These are phyloP conservation scores for Bjerkandera adusta DNA, from an alignment of 1,284 basidiomycete species.

Conservation along the genomic window DNA sequence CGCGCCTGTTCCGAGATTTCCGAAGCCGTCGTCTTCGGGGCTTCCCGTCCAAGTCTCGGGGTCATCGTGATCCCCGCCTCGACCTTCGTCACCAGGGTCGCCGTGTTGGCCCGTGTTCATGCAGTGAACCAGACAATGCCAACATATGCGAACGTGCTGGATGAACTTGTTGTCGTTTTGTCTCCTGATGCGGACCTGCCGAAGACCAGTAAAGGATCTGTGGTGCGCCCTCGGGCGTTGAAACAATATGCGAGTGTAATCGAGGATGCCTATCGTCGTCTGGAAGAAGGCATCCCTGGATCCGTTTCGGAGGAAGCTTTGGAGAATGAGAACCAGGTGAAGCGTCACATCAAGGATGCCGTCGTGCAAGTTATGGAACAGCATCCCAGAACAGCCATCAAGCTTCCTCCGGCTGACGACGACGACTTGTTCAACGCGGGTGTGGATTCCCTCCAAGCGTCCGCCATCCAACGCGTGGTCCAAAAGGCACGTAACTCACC, in stretches of 20 bases:
- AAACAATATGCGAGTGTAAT: slow-evolving; percentile 6
- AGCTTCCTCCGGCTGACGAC: background rate
- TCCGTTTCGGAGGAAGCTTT: background rate
- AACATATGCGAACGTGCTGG: slow-evolving; percentile 7
- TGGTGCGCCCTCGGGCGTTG: slow-evolving; percentile 10
- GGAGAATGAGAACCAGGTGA: background rate
- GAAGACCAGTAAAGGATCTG: slow-evolving; percentile 14
- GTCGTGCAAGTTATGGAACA: background rate
- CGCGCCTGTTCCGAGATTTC: slow-evolving; percentile 11
- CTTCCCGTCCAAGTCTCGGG: slow-evolving; percentile 6
- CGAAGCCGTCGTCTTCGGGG: slow-evolving; percentile 14
- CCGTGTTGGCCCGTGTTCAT: slow-evolving; percentile 1
- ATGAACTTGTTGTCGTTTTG: slow-evolving; percentile 9
- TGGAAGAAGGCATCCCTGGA: background rate
- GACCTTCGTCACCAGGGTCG: background rate
- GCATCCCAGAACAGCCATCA: background rate
- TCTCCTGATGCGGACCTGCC: slow-evolving; percentile 1
- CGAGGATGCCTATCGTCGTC: slow-evolving; percentile 7
- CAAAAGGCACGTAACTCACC: slow-evolving; percentile 3
- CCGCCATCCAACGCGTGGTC: slow-evolving; percentile 2
- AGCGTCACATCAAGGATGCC: background rate
- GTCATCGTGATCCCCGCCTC: slow-evolving; percentile 9
- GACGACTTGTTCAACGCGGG: slow-evolving; percentile 12
- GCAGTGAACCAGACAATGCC: slow-evolving; percentile 4
- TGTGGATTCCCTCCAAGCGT: slow-evolving; percentile 8